A percentile compares a stretch with the other conserved stretches of the same genome.
Evolutionary conservation across 306 rosid genomes (phyloP).

Genomic region (Glycine soja): DNA sequence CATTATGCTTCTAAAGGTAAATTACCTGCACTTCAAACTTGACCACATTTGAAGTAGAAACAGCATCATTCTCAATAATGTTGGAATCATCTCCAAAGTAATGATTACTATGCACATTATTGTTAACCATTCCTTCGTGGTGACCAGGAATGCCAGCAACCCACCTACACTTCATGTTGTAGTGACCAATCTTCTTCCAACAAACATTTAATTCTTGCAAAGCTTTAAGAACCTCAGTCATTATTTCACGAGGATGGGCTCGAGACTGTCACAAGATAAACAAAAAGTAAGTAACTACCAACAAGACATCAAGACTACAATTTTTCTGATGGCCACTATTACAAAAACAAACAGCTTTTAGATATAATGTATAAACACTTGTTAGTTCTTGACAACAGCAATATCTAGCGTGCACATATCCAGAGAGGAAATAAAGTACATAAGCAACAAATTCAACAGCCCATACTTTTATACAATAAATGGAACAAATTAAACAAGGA

Average conservation of each 20-base stretch:
- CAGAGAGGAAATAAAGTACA: conserved; percentile 20
- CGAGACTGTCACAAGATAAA: conserved; percentile 67
- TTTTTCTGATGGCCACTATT: conserved; percentile 20
- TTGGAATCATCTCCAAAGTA: conserved; percentile 73
- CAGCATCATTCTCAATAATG: conserved; percentile 68
- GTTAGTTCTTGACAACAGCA: conserved; percentile 1
- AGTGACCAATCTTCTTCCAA: conserved; percentile 97
- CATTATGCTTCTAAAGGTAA: conserved; percentile 20
- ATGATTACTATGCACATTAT: conserved; percentile 60
- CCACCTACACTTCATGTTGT: conserved; percentile 98
- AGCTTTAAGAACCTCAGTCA: conserved; percentile 94
- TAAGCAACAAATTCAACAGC: conserved; percentile 31
- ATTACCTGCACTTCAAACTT: conserved; percentile 96
- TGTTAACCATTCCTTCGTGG: conserved; percentile 70
- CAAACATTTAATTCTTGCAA: conserved; percentile 84
- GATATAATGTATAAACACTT: background rate
- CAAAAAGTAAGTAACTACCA: conserved; percentile 37
- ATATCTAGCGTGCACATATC: background rate
- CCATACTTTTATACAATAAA: conserved; percentile 10
- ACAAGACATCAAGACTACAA: conserved; percentile 34
- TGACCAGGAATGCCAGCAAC: conserved; percentile 61
- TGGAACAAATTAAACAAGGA: conserved; percentile 35
- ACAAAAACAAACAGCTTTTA: background rate
- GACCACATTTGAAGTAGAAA: conserved; percentile 67
- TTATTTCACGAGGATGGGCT: conserved; percentile 94